A percentile compares a stretch with the other conserved stretches of the same genome.
Evolutionary conservation across 1,284 basidiomycete genomes (phyloP).

Genomic region (Mycena sp.): DNA sequence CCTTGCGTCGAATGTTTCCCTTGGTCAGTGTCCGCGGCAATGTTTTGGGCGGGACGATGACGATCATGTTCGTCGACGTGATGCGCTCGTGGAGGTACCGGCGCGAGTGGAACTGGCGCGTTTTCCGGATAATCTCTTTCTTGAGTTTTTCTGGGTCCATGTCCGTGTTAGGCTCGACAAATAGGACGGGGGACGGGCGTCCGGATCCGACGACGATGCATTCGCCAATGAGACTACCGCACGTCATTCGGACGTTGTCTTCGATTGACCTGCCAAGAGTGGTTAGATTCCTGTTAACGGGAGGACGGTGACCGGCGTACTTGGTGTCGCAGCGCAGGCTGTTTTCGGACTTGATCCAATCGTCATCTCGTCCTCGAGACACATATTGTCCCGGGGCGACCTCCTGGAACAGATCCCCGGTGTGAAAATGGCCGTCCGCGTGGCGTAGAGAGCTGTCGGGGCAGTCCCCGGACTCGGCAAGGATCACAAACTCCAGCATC

Average conservation of each 20-base stretch:
- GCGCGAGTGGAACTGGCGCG: conserved; percentile 66
- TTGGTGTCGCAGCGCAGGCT: conserved; percentile 66
- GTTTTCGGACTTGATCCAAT: conserved; percentile 71
- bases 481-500: conserved; percentile 61
- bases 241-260: conserved; percentile 67
- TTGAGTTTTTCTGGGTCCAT: conserved; percentile 62
- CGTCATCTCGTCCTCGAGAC: conserved; percentile 65
- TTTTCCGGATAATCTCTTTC: conserved; percentile 72
- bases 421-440: conserved; percentile 65
- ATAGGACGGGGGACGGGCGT: conserved; percentile 69
- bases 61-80: conserved; percentile 59
- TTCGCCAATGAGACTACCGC: conserved; percentile 62
- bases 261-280: conserved; percentile 63
- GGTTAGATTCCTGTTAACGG: conserved; percentile 16
- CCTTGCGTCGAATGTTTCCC: conserved; percentile 72
- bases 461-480: conserved; percentile 60
- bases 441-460: conserved; percentile 57
- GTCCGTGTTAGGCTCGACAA: conserved; percentile 61
- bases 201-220: conserved; percentile 75
- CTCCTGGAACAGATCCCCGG: conserved; percentile 67
- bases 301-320: conserved; percentile 38
- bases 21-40: conserved; percentile 74
- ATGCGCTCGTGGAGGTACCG: conserved; percentile 77
- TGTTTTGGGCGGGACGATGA: conserved; percentile 62
- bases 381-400: conserved; percentile 56